Conservation (phyloP, 306 rosid genomes). For the Cucurbita argyrosperma region DNA sequence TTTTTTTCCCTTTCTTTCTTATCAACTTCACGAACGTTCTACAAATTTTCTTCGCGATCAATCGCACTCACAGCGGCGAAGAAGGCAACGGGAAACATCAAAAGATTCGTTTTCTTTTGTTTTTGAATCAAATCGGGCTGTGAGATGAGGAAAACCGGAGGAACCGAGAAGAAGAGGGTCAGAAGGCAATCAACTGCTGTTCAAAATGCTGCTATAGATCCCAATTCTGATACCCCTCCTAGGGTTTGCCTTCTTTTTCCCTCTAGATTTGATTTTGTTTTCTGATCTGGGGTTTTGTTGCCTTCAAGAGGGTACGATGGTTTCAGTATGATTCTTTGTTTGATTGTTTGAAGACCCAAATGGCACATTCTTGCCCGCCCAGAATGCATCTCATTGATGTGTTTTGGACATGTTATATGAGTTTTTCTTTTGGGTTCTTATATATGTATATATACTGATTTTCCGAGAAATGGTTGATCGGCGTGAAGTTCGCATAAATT, state of each 20-base stretch:
- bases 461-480: not conserved
- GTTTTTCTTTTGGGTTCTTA: not conserved
- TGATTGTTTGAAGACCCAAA: not conserved
- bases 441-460: not conserved
- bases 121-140: not conserved
- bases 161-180: conserved; percentile 83
- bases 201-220: conserved; percentile 64
- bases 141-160: conserved; percentile 78
- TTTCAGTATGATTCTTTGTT: not conserved
- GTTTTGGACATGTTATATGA: not conserved
- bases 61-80: not conserved
- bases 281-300: conserved; percentile 31
- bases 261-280: not conserved
- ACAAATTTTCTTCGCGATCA: not conserved
- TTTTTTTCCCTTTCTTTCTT: not conserved
- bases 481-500: not conserved
- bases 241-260: conserved; percentile 38
- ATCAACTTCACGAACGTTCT: not conserved
- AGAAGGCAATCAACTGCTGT: conserved; percentile 61
- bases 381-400: not conserved
- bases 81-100: not conserved
- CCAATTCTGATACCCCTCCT: conserved; percentile 66
- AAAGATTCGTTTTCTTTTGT: not conserved
- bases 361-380: not conserved
- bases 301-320: too few relatives aligned